Evolutionary conservation across 1,139 yeast species (phyloP).

Genomic region (Lodderomyces oxycetoniae): DNA sequence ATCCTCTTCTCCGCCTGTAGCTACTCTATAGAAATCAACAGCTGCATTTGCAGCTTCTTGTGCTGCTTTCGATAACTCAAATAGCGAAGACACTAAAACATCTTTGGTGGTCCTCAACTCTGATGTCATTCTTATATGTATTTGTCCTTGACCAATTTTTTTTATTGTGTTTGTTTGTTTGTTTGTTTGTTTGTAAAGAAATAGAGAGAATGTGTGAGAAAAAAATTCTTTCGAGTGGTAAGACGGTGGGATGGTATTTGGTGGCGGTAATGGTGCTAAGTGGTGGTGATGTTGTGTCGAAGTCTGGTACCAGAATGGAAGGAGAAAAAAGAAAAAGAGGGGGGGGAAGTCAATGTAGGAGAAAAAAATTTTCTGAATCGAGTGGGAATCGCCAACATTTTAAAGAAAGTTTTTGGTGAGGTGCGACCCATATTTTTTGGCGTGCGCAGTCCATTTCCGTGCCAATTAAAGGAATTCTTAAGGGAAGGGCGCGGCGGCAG

Average conservation of each 20-base stretch:
- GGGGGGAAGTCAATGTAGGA: too few species aligned
- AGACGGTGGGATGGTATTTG: too few species aligned
- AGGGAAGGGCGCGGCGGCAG: too few species aligned
- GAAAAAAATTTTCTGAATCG: slow-evolving; percentile 1
- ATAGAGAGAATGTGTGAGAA: neutral
- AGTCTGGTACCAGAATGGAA: too few species aligned
- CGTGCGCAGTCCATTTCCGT: too few species aligned
- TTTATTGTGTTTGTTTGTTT: neutral
- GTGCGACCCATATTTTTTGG: too few species aligned
- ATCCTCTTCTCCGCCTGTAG: slow-evolving; percentile 25
- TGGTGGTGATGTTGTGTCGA: too few species aligned
- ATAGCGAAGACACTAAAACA: slow-evolving; percentile 68
- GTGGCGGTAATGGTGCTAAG: slow-evolving; percentile 1
- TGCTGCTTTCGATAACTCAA: slow-evolving; percentile 77
- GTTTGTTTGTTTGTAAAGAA: neutral
- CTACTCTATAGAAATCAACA: slow-evolving; percentile 63
- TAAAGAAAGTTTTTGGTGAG: too few species aligned
- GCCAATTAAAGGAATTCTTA: too few species aligned
- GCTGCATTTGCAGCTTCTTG: slow-evolving; percentile 67
- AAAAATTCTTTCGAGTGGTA: too few species aligned
- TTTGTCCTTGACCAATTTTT: slow-evolving; percentile 4
- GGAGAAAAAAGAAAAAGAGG: slow-evolving; percentile 6
- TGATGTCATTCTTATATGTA: slow-evolving; percentile 21
- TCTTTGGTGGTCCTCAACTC: slow-evolving; percentile 40
- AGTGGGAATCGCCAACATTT: too few species aligned